Evolutionary conservation across 805 yeast species (phyloP), one percentile per base, ranked within the genome.

Genomic region (Starmerella cellae): DNA sequence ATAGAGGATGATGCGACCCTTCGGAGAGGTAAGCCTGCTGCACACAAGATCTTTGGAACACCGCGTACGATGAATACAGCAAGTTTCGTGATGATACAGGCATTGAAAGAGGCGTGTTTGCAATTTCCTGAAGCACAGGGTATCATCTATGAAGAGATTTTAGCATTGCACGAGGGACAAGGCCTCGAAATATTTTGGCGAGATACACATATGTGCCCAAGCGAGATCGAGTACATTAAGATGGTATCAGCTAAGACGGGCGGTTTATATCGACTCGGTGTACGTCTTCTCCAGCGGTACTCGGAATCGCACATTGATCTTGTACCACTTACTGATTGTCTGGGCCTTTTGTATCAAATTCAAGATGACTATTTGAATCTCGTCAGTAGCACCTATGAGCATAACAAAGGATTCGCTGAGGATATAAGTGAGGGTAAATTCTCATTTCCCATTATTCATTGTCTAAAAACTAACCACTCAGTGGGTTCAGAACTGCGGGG

Each of bases 181-280:
- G 93, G 94, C 0, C 60, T 80, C 46, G 97, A 87, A 53, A 68
- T 87, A 18, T 79, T 77, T 59, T 87, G 96, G 95, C 67, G 96
- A 48, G 94, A 84, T 43, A 64, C 69, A 23, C 54, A 66, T 26
- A 55, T 56, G 1, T 67, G 79, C 37, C 91, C 91, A 0, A 63
- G 66, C 4, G 79, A 76, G 46, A 57, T 60, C 1, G 75, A 82
- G 54, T 87, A 87, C 55, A 58, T 77, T 27, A 68, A 68, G 30
- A 87, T 88, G 95, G 94, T 81, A 8, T 72, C 73, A 70, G 77
- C 83, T 55, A 87, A 80, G 52, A 87, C 96, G 0, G 95, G 94
- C 1, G 96, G 96, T 0, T 64, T 87, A 28, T 81, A 84, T 56
- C 66, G 95, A 48, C 63, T 87, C 28, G 76, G 88, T 0, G 74